Evolutionary conservation across 192 early-diverging fungal species (phyloP), one percentile per base, ranked within the genome.

Genomic region (Backusella australiensis): DNA sequence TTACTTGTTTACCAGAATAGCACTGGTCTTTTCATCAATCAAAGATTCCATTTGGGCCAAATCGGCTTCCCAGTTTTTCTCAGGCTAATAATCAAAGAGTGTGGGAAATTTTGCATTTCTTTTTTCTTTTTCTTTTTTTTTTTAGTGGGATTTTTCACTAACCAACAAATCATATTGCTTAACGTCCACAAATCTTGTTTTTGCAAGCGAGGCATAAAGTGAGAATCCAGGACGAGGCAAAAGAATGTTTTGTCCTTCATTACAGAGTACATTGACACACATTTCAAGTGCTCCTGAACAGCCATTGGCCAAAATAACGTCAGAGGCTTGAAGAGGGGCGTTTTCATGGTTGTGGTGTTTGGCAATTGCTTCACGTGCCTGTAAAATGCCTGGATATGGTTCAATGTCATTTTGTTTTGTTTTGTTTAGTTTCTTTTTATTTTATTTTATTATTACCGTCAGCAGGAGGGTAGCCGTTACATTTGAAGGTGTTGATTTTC

Each of bases 151-250:
- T 39, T 39, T 46, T 32, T 23, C 9, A 72, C 83, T 81, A 79
- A 88, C 87, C 76, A 93, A 76, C 39, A 96, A 86, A 79, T 94
- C 89, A 82, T 97, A 97, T 75, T 93, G 94, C 9, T 90, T 88
- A 36, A 89, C 84, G 73, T 96, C 92, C 67, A 97, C 84, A 36
- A 90, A 92, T 81, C 91, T 93, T 63, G 90, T 90, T 69, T 85
- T 87, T 26, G 93, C 92, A 29, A 95, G 73, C 14, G 92, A 95
- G 77, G 92, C 91, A 85, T 97, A 97, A 23, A 97, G 83, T 6
- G 94, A 92, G 81, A 96, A 97, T 23, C 94, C 94, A 19, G 96
- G 96, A 26, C 88, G 82, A 38, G 96, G 96, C 41, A 97, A 69
- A 36, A 97, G 78, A 56, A 97, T 97, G 85, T 95, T 97, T 69